Base-by-base conservation (phyloP, 179 eudicot species). In the Gypsophila paniculata region DNA sequence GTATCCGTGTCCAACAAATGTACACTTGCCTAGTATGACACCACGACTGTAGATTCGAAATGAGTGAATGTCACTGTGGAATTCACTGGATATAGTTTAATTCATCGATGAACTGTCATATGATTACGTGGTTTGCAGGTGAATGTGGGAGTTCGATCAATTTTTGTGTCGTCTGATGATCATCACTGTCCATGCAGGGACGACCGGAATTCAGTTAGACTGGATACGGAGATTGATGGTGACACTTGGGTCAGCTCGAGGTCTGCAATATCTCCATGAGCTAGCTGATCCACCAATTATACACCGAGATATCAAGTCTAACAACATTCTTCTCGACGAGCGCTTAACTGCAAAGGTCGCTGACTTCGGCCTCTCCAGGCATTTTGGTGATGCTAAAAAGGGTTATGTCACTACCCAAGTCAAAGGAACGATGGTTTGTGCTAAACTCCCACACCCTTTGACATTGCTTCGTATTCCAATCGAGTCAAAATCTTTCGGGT, bases 371-470 rank as follows among this genome's bases (percentile, higher is more conserved):
- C 84, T 81, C 39, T 74, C 81, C 25, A 71, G 70, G 79, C 74
- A 73, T 38, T 77, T 74, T 64, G 78, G 79, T 44, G 83, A 80
- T 61, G 23, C 73, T 49, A 73, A 51, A 19, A 78, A 81, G 68
- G 72, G 81, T 36, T 81, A 81, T 42, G 79, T 81, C 42, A 81
- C 84, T n/a, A 81, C 84, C n/a, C 84, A 81, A 75, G 84, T 81
- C 76, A 81, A 81, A 75, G 84, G 84, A 72, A 81, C 84, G 25
- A 36, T 81, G 84, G 83, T 80, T 38, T 59, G 78, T 80, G 42
- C 42, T 52, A 32, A 26, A 59, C 48, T 32, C 51, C 8, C n/a
- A n/a, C n/a, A n/a, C n/a, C 12, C 11, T 42, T 42, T 42, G 1
- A 42, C 11, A 42, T 42, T 29, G 34, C 4, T 29, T 29, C 34